Base-by-base conservation (phyloP, 2,329 filamentous ascomycete genomes). In the Podosphaera fusca region DNA sequence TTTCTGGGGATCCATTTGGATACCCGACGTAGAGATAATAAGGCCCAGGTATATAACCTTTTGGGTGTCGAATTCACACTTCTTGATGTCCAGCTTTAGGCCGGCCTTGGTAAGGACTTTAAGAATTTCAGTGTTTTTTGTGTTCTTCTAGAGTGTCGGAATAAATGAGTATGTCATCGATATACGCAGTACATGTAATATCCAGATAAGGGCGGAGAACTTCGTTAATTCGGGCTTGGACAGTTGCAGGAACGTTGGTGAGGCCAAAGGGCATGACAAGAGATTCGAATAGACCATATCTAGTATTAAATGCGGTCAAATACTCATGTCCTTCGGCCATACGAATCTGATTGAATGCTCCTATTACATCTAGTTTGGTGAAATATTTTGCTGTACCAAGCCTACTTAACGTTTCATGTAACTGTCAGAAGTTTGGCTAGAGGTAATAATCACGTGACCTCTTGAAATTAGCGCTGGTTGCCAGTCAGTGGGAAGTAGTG, bases 291-390 rank as follows among this genome's bases (percentile, higher is more conserved):
- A 52, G 10, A 14, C 50, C 34, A 52, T 52, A 52, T 34, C 50
- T 29, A 29, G 50, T 52, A 14, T 34, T 29, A 33, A 52, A 52
- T 14, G 50, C 50, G n/a, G 50, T 52, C 31, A 31, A 31, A 29
- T 52, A 52, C 34, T 52, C 50, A 31, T 52, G 29, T 52, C 50
- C 50, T 52, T 52, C 50, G 29, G 29, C 33, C 30, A 52, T 52
- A 30, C 50, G n/a, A 31, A 52, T 52, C 30, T 31, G 34, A 52
- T 52, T 29, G 34, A 30, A 52, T 33, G 29, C 50, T 14, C 34
- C 34, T 52, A 14, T 29, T 34, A 30, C n/a, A 34, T 52, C 50
- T 34, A 57, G 38, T 45, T 59, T 59, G 0, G 55, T 57, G 29
- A 46, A 59, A n/a, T 40, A 12, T 29, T 38, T 57, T n/a, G 38